Evolutionary conservation across 176 grass and related monocot species (phyloP).

Genomic region (Zoysia japonica): DNA sequence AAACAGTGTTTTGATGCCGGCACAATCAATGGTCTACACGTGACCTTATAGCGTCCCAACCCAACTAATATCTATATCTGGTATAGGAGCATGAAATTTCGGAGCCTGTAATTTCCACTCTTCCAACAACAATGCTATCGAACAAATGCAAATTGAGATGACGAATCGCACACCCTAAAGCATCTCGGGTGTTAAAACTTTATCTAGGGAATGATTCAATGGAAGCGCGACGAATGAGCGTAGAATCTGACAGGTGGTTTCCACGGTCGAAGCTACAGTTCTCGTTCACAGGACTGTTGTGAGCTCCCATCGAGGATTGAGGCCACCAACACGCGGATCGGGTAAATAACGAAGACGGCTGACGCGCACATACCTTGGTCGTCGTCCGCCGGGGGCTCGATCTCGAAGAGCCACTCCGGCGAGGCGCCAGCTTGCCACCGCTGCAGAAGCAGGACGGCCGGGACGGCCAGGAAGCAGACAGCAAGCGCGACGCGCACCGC

Average conservation of each 20-base stretch:
- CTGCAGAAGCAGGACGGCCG: constrained; percentile 46
- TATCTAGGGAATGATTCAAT: not conserved
- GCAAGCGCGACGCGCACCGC: not conserved
- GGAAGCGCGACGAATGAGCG: not conserved
- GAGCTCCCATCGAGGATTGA: not conserved
- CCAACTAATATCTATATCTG: not conserved
- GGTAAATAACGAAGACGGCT: not conserved
- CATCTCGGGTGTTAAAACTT: no score
- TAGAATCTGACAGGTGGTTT: not conserved
- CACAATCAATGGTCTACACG: not conserved
- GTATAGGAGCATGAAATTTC: not conserved
- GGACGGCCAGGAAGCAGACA: constrained; percentile 30
- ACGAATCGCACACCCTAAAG: not conserved
- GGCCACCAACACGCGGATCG: not conserved
- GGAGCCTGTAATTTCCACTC: not conserved
- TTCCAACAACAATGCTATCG: not conserved
- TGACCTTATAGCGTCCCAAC: not conserved
- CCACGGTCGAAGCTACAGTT: not conserved
- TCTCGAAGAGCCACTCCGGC: constrained; percentile 40
- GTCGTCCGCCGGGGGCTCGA: constrained; percentile 5
- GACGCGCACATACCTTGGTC: constrained; percentile 27
- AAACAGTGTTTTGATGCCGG: not conserved
- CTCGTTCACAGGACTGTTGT: not conserved
- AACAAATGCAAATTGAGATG: not conserved
- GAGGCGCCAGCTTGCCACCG: constrained; percentile 28